Evolutionary conservation across 2,329 filamentous ascomycete genomes (phyloP), one percentile per base, ranked within the genome.

Genomic region (Ceratocystis cacaofunesta): DNA sequence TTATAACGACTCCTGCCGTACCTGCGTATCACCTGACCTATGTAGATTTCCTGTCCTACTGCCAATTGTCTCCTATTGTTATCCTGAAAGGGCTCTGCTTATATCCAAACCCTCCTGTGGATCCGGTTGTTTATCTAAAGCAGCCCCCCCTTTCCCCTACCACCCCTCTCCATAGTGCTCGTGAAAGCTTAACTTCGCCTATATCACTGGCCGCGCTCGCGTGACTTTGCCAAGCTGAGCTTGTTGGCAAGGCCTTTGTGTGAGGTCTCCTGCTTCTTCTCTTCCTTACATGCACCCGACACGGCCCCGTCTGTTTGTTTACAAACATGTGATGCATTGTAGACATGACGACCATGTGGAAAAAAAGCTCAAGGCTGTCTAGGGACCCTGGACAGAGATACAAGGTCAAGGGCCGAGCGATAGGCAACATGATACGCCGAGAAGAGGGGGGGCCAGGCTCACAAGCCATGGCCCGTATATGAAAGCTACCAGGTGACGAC

Each of bases 291-390:
- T 25, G 8, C 48, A 22, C n/a, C 8, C 7, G 48, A 50, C 22
- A 32, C 22, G 52, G 12, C 36, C 36, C 36, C 10, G 36, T 28
- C 28, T 57, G 52, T 57, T 57, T 57, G 52, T 57, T 7, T 7
- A 57, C 52, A 57, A 30, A 32, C 28, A 28, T 12, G 6, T 30
- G 25, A 17, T 57, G 52, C 22, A 57, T 48, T 48, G 43, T 62
- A 62, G 61, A 62, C 61, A 48, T 17, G 22, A 48, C 43, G 61
- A 62, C 43, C 36, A 48, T 62, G 43, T 32, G 43, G 36, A 28
- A 41, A 57, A 30, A 25, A 30, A 7, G 52, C 52, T 57, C 28
- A 15, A 57, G 19, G 25, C 52, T 57, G 28, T 32, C 52, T 57
- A 28, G 52, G 52, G 25, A 17, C 52, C 52, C 52, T 57, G 6